phyloP scores from a whole-genome alignment of 306 rosid genomes.

The Prosopis cineraria region DNA sequence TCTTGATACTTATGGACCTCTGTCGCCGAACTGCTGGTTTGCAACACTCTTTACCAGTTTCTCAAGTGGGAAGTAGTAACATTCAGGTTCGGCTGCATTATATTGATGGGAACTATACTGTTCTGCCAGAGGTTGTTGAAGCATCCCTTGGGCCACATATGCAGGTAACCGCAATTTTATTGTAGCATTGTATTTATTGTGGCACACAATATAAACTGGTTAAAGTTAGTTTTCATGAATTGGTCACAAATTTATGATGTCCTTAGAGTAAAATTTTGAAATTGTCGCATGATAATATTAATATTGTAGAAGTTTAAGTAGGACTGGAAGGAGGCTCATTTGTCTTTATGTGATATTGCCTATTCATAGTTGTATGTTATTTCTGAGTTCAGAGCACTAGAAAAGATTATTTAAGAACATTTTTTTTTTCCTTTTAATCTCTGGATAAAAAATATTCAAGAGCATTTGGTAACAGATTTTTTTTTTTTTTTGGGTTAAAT shows the following conservation, averaged over 20 bases:
- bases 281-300: constrained; percentile 23
- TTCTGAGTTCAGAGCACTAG: constrained; percentile 17
- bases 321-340: constrained; percentile 7
- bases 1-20: constrained; percentile 85
- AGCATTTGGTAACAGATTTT: not conserved
- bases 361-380: constrained; percentile 1
- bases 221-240: constrained; percentile 22
- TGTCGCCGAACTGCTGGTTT: constrained; percentile 77
- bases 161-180: constrained; percentile 61
- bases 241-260: constrained; percentile 13
- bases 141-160: constrained; percentile 92
- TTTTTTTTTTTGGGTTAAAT: not conserved
- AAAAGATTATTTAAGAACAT: not conserved
- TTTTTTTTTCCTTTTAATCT: not conserved
- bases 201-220: constrained; percentile 18
- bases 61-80: constrained; percentile 87
- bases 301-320: not conserved
- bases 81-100: constrained; percentile 94
- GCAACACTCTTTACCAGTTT: constrained; percentile 85
- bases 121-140: constrained; percentile 93
- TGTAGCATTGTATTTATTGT: constrained; percentile 2
- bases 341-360: constrained; percentile 1
- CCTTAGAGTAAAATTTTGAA: constrained; percentile 15
- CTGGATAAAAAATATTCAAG: not conserved
- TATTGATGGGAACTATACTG: constrained; percentile 91